These are phyloP conservation scores for Xylaria sp. DNA, from an alignment of 2,329 filamentous ascomycete genomes.

Conservation along the genomic window DNA sequence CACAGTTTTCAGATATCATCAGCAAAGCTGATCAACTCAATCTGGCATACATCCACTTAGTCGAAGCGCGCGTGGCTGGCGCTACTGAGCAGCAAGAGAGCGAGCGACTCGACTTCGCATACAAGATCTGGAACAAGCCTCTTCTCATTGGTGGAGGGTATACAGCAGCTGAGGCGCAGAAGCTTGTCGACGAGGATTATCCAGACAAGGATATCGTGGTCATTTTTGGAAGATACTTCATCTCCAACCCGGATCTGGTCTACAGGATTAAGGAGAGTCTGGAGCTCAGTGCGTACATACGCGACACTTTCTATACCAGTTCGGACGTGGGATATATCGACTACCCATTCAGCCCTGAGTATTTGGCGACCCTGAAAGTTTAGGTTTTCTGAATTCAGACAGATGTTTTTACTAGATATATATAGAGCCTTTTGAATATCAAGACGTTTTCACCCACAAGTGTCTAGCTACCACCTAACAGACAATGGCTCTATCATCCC, in stretches of 20 bases:
- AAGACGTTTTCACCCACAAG: not conserved
- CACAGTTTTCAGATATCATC: conserved; percentile 71
- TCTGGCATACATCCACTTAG: conserved; percentile 70
- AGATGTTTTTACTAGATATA: not conserved
- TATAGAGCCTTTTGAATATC: not conserved
- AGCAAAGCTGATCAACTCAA: conserved; percentile 54
- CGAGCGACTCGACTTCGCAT: conserved; percentile 51
- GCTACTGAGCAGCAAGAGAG: conserved; percentile 53
- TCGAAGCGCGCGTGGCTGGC: conserved; percentile 67
- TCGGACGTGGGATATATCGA: conserved; percentile 50
- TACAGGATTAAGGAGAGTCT: conserved; percentile 41
- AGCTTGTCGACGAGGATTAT: conserved; percentile 48
- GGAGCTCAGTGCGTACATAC: conserved; percentile 39
- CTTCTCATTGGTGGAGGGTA: conserved; percentile 53
- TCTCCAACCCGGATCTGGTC: conserved; percentile 45
- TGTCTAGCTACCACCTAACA: not conserved
- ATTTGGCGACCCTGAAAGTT: conserved; percentile 24
- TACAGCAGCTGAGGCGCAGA: conserved; percentile 40
- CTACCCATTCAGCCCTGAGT: conserved; percentile 50
- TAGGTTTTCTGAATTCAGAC: not conserved
- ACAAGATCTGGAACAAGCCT: conserved; percentile 49
- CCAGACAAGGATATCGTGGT: conserved; percentile 50
- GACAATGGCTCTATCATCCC: not conserved
- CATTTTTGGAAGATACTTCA: conserved; percentile 44
- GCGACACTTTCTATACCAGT: conserved; percentile 40